Percentiles rank a stretch among this genome's conserved stretches.
Conservation (phyloP, 805 yeast species). For the Vanderwaltozyma yarrowii region DNA sequence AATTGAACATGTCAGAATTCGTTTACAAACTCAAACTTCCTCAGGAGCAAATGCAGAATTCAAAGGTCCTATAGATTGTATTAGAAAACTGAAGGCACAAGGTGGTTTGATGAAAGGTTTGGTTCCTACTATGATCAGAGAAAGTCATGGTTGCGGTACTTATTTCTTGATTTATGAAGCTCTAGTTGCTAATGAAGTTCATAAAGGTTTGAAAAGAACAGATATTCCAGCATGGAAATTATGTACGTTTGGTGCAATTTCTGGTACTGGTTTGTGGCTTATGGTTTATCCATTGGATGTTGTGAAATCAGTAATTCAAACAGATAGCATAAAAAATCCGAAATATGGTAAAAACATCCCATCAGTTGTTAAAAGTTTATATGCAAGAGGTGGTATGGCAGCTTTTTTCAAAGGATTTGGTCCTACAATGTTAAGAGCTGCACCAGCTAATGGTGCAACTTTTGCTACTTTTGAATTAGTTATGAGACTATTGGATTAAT, state of each 20-base stretch:
- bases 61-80: conserved; percentile 40
- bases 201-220: conserved; percentile 37
- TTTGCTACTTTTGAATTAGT: conserved; percentile 89
- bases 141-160: conserved; percentile 77
- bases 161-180: conserved; percentile 91
- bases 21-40: conserved; percentile 70
- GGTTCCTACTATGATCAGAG: conserved; percentile 73
- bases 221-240: conserved; percentile 83
- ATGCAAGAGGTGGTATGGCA: conserved; percentile 46
- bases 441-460: conserved; percentile 97
- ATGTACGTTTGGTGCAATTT: conserved; percentile 79
- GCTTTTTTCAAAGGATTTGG: conserved; percentile 86
- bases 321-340: conserved; percentile 53
- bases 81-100: conserved; percentile 40
- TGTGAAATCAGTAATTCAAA: conserved; percentile 80
- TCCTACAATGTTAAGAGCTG: conserved; percentile 92
- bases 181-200: conserved; percentile 46
- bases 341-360: conserved; percentile 42
- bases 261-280: conserved; percentile 86
- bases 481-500: conserved; percentile 52
- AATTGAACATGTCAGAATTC: conserved; percentile 88
- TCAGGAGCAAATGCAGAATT: conserved; percentile 39
- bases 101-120: conserved; percentile 73
- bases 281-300: conserved; percentile 84
- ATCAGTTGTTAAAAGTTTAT: conserved; percentile 46